phyloP scores from a whole-genome alignment of 805 yeast genomes.

The Starmerella riodocensis region DNA sequence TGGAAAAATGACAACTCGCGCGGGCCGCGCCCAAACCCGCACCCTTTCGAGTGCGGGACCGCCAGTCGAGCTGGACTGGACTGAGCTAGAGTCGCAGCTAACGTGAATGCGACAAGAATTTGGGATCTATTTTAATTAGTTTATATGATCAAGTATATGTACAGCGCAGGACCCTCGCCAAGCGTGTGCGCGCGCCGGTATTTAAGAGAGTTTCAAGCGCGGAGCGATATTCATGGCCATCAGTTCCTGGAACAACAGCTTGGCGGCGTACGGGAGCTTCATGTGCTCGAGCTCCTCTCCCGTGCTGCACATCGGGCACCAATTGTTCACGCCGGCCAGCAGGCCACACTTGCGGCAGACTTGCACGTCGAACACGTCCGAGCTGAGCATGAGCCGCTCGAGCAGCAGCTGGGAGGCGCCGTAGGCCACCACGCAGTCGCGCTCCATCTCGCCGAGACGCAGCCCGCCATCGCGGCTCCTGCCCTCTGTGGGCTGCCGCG shows the following conservation, averaged over 20 bases:
- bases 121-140: too few relatives aligned
- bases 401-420: constrained; percentile 92
- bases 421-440: constrained; percentile 98
- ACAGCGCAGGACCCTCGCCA: too few relatives aligned
- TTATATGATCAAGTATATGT: too few relatives aligned
- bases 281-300: constrained; percentile 75
- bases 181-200: too few relatives aligned
- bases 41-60: too few relatives aligned
- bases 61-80: too few relatives aligned
- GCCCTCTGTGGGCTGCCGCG: constrained; percentile 98
- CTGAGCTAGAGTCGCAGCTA: too few relatives aligned
- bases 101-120: too few relatives aligned
- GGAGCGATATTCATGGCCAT: constrained; percentile 99
- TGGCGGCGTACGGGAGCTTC: constrained; percentile 99
- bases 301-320: constrained; percentile 95
- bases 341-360: constrained; percentile 88
- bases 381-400: constrained; percentile 89
- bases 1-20: too few relatives aligned
- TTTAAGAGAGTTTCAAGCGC: constrained; percentile 48
- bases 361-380: constrained; percentile 96
- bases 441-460: constrained; percentile 98
- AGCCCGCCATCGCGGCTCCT: constrained; percentile 98
- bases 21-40: too few relatives aligned
- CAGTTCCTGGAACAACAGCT: constrained; percentile 88
- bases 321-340: constrained; percentile 82